Evolutionary conservation across 1,284 basidiomycete genomes (phyloP), one percentile per base, ranked within the genome.

Genomic region (Moniliella sp.): DNA sequence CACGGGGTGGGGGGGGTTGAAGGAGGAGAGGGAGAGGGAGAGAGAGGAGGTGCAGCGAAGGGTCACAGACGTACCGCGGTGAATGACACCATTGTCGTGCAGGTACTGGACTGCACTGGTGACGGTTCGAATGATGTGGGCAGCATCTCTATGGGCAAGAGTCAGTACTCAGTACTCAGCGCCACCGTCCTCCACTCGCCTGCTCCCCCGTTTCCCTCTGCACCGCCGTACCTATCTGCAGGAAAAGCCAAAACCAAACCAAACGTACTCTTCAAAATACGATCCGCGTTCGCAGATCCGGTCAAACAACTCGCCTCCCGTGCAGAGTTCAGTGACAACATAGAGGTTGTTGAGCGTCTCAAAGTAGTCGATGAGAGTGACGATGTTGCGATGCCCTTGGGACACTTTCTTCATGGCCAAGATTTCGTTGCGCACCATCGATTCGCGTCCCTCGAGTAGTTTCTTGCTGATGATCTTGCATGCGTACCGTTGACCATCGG

Each of bases 221-320:
- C n/a, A n/a, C n/a, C n/a, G n/a, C n/a, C n/a, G n/a, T n/a, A n/a
- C n/a, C n/a, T n/a, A n/a, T n/a, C n/a, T n/a, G n/a, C n/a, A n/a
- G n/a, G n/a, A n/a, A n/a, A n/a, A n/a, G n/a, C n/a, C n/a, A n/a
- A n/a, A n/a, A n/a, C n/a, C n/a, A n/a, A n/a, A n/a, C n/a, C n/a
- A n/a, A 23, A 23, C 21, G 7, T n/a, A 23, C 21, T 74, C 74
- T 62, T 94, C 86, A 59, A 83, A 86, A 63, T 93, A 93, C 61
- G 82, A 84, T 28, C 88, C 86, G 59, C 86, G 80, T 15, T 86
- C 82, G 58, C 88, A 97, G 67, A 97, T 97, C 31, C 91, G 73
- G 63, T 97, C 88, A 54, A 97, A 97, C 13, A 97, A 73, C 64
- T 97, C 88, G 27, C 88, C 91, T 31, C 88, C 88, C 0, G 82